Percentiles rank a stretch among this genome's conserved stretches.
phyloP scores from a whole-genome alignment of 768 basidiomycete species.

The Coprinopsis sp. region DNA sequence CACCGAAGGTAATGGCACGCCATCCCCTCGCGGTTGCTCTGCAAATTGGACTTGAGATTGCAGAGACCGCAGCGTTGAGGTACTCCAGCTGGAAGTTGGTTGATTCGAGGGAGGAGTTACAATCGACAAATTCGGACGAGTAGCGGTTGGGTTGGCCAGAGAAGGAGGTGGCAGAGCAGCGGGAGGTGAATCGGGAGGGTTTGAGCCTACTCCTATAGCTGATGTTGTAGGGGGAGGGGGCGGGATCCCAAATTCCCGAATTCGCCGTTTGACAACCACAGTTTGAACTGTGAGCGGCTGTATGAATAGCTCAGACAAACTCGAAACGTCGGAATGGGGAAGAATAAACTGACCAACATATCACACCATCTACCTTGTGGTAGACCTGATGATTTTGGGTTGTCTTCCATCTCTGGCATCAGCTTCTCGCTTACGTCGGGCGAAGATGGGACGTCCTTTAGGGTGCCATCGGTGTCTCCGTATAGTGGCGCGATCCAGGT shows the following conservation, averaged over 20 bases:
- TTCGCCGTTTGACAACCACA: slow-evolving; percentile 28
- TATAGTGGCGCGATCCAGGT: slow-evolving; percentile 39
- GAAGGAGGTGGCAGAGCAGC: too few relatives aligned
- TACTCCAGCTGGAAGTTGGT: too few relatives aligned
- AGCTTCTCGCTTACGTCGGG: not conserved
- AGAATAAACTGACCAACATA: slow-evolving; percentile 7
- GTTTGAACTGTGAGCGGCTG: slow-evolving; percentile 38
- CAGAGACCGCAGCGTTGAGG: too few relatives aligned
- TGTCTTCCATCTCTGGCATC: not conserved
- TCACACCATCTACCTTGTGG: slow-evolving; percentile 8
- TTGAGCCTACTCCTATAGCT: not conserved
- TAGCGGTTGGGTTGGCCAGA: too few relatives aligned
- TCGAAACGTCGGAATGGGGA: slow-evolving; percentile 8
- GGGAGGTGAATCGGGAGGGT: not conserved
- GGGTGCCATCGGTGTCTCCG: slow-evolving; percentile 37
- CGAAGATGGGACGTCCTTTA: slow-evolving; percentile 3
- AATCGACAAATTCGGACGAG: too few relatives aligned
- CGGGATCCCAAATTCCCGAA: slow-evolving; percentile 18
- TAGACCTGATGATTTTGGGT: not conserved
- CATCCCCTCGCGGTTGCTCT: not conserved
- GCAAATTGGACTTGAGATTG: slow-evolving; percentile 1
- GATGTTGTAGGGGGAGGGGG: slow-evolving; percentile 13
- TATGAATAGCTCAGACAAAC: slow-evolving; percentile 14
- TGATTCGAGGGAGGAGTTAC: too few relatives aligned
- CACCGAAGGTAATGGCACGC: not conserved